Evolutionary conservation across 768 basidiomycete species (phyloP).

Genomic region (Russula sp.): DNA sequence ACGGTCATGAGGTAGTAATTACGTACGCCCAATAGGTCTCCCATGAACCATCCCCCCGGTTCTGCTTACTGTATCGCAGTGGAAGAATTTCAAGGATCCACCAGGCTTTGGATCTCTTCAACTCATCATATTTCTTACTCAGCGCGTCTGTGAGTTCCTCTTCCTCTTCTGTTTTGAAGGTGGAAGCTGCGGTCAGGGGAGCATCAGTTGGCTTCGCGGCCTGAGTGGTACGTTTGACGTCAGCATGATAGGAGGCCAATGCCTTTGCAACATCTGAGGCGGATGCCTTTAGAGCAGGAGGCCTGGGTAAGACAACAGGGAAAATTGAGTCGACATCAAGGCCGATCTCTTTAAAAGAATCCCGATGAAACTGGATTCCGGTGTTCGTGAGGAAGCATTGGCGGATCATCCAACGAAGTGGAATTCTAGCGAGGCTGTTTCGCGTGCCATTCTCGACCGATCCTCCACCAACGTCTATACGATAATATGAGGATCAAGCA

Average conservation of each 20-base stretch:
- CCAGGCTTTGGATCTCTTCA: conserved; percentile 45
- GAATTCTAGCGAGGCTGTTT: conserved; percentile 60
- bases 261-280: not conserved
- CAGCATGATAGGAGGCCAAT: too few species aligned
- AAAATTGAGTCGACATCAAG: conserved; percentile 29
- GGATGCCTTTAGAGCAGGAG: conserved; percentile 7
- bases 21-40: not conserved
- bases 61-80: conserved; percentile 4
- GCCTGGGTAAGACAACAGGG: conserved; percentile 27
- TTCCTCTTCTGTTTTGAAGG: conserved; percentile 45
- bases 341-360: conserved; percentile 30
- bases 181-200: conserved; percentile 18
- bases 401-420: conserved; percentile 55
- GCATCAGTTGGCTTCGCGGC: conserved; percentile 9
- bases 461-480: conserved; percentile 68
- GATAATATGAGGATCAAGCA: not conserved
- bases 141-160: conserved; percentile 60
- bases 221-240: not conserved
- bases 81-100: conserved; percentile 57
- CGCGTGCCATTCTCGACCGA: conserved; percentile 50
- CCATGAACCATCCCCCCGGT: not conserved
- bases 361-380: conserved; percentile 37
- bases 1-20: not conserved
- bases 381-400: conserved; percentile 45
- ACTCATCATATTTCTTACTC: conserved; percentile 49